These are phyloP conservation scores for Rhizopus stolonifer DNA, from an alignment of 371 early-diverging fungal species.

Conservation along the genomic window DNA sequence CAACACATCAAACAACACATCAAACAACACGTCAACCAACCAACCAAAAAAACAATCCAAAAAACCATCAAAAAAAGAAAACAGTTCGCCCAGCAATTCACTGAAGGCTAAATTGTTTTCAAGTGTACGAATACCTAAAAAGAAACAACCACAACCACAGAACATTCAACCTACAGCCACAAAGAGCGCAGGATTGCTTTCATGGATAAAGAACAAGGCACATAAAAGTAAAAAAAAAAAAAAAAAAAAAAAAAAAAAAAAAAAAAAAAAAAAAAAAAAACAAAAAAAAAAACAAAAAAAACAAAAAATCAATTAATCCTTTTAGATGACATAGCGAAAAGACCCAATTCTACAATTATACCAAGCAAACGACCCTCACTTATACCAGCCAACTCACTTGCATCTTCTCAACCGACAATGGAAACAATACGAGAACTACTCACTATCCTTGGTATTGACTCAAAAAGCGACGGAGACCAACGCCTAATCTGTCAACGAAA, in stretches of 20 bases:
- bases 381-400: neutral
- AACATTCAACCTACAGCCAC: constrained; percentile 1
- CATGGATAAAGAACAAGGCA: constrained; percentile 23
- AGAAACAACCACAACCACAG: constrained; percentile 7
- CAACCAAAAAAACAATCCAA: neutral
- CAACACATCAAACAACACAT: too few relatives aligned
- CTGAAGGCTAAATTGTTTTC: constrained; percentile 16
- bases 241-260: too few relatives aligned
- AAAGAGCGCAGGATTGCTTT: constrained; percentile 14
- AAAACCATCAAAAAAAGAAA: neutral
- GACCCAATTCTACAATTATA: too few relatives aligned
- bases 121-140: constrained; percentile 8
- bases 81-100: neutral
- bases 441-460: constrained; percentile 66
- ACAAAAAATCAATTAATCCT: too few relatives aligned
- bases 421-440: constrained; percentile 67
- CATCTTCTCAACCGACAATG: constrained; percentile 29
- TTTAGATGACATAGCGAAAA: too few relatives aligned
- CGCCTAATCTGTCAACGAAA: constrained; percentile 71
- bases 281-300: too few relatives aligned
- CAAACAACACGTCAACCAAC: neutral
- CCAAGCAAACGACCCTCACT: neutral
- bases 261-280: too few relatives aligned
- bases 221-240: constrained; percentile 18
- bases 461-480: constrained; percentile 65